Conservation (phyloP, 2,329 filamentous ascomycete genomes). For the Pseudocercospora macadamiae region DNA sequence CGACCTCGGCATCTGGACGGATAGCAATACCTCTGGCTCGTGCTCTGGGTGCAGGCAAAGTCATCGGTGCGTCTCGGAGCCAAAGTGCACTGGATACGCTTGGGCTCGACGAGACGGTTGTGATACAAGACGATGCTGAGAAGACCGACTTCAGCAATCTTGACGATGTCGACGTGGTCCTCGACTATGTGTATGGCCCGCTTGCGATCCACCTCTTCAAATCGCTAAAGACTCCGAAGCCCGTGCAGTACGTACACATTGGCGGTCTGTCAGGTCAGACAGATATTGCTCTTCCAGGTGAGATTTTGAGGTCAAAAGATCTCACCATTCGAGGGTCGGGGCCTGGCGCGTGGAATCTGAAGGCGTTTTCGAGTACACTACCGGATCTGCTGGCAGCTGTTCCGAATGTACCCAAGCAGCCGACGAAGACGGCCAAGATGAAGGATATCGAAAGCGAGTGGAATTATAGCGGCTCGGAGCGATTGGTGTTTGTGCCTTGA, state of each 20-base stretch:
- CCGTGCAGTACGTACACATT: conserved; percentile 59
- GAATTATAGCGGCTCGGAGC: conserved; percentile 26
- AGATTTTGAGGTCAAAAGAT: conserved; percentile 53
- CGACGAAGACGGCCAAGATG: conserved; percentile 29
- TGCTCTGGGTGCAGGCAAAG: conserved; percentile 51
- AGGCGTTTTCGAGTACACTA: conserved; percentile 26
- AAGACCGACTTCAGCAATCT: conserved; percentile 54
- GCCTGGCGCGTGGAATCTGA: conserved; percentile 33
- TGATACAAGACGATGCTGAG: conserved; percentile 43
- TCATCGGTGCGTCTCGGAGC: conserved; percentile 58
- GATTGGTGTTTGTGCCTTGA: conserved; percentile 31
- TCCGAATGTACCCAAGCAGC: conserved; percentile 26
- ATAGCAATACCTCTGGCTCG: conserved; percentile 55
- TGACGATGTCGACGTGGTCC: conserved; percentile 55
- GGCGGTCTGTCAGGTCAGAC: conserved; percentile 48
- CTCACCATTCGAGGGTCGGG: conserved; percentile 45
- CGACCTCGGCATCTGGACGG: conserved; percentile 56
- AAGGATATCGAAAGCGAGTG: conserved; percentile 32
- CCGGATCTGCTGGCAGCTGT: conserved; percentile 29
- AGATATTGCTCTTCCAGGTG: conserved; percentile 46
- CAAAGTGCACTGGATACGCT: conserved; percentile 47
- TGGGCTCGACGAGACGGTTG: conserved; percentile 52
- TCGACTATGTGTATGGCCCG: conserved; percentile 62
- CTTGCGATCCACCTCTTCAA: conserved; percentile 47
- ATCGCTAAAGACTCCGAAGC: conserved; percentile 45